Base-by-base conservation (phyloP, 2,329 filamentous ascomycete genomes). In the Pseudogymnoascus sp. region DNA sequence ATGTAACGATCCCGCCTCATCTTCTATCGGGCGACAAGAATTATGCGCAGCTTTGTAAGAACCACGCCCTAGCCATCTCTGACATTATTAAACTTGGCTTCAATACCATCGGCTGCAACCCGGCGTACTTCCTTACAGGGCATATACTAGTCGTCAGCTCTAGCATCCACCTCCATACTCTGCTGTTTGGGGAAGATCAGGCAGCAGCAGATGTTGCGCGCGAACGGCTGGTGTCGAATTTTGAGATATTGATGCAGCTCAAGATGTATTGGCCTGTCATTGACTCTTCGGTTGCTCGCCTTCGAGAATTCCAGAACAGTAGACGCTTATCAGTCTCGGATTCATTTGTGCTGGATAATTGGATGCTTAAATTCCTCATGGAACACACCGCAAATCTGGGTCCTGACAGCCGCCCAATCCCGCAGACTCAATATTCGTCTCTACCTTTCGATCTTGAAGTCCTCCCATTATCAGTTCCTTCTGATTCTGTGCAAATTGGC, bases 81-180 rank as follows among this genome's bases (percentile, higher is more conserved):
- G 38, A 41, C 78, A 35, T 68, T 78, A 29, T 75, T 75, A 60
- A 70, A 69, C 5, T 72, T 75, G 12, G 70, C 72, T 35, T 69
- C 71, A 8, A 71, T 68, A 29, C 64, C 72, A 6, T 67, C 19
- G 38, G 73, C 41, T 76, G 74, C 63, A 74, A 78, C 60, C 73
- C 74, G 7, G 72, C 74, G 33, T 78, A 78, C 63, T 72, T 70
- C 12, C 75, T 77, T 68, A 74, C 78, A 2, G 77, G 74, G 0
- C 77, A 80, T 66, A 75, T 79, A 31, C 69, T 77, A 6, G 74
- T 78, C 8, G 74, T 80, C 23, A 72, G 76, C 0, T 79, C 77
- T 0, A 77, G 77, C 0, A 72, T 79, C 0, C 73, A 78, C 49
- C 71, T 79, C 19, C 77, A 79, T 62, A 78, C 70, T 0, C 68